Evolutionary conservation across 2,329 filamentous ascomycete genomes (phyloP), one percentile per base, ranked within the genome.

Genomic region (Domatiomyces globalis): DNA sequence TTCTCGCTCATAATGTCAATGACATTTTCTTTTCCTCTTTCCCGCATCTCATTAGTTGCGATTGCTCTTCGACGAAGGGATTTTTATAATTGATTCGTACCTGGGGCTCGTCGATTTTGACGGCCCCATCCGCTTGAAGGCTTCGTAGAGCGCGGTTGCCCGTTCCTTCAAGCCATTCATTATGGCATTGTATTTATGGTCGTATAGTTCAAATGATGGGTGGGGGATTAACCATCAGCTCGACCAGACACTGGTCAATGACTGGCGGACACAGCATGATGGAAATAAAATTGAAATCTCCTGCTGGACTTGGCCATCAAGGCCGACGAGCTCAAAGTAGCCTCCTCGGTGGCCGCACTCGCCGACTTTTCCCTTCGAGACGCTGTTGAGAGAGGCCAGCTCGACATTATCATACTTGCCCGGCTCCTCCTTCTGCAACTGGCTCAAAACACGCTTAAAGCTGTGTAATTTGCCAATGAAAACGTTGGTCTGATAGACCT

Each of bases 401-500:
- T 96, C 89, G 54, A 98, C 74, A 60, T 79, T 68, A 69, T 94
- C 85, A 71, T 87, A 96, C 66, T 81, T 82, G 63, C 81, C 85
- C 1, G 84, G 79, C 45, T 75, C 69, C 65, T 83, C 71, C 67
- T 83, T 75, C 69, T 96, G 90, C 63, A 96, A 73, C 61, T 84
- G 65, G 57, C 89, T 80, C 48, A 98, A 79, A 42, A 84, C 81
- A 62, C 85, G 81, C 74, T 96, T 96, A 83, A 98, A 96, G 63
- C 86, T 94, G 71, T 86, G 81, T 75, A 98, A 98, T 67, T 90
- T 77, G 68, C 92, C 92, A 56, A 58, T 74, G 71, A 98, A 98
- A 62, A 98, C 85, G 69, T 98, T 98, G 65, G 92, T 96, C 73
- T 98, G 92, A 79, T 98, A 98, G 39, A 98, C 92, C 70, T 98